Base-by-base conservation (phyloP, 2,329 filamentous ascomycete species). In the Dactylonectria estremocensis region DNA sequence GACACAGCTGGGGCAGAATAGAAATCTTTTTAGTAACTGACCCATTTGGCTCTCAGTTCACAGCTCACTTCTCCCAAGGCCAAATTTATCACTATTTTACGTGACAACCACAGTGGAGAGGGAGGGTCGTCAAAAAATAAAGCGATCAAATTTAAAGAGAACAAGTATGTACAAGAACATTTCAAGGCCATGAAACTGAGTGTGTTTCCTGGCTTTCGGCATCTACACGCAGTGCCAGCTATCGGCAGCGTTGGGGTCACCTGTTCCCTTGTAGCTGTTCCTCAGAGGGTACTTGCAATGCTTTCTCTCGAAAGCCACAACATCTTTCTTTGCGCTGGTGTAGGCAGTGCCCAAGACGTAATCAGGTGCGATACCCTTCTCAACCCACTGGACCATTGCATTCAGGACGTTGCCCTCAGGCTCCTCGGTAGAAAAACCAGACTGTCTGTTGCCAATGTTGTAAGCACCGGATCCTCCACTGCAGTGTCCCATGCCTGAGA, bases 401-500 rank as follows among this genome's bases (percentile, higher is more conserved):
- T 83, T 79, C 5, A 87, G 75, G 0, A 86, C 78, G 35, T 87
- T 88, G 35, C 82, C 74, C 11, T 80, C 74, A 0, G 80, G 77
- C n/a, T 84, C 73, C 1, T 72, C 67, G 14, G 71, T 71, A 2
- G 73, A 61, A 1, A 69, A 35, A 8, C 35, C 37, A 55, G 14
- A 68, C 66, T 2, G 71, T 71, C 54, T 78, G 72, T 68, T 71
- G 0, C 79, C 78, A 1, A 81, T 56, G 6, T 70, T 69, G 70
- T 74, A 80, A 0, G 85, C 85, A 1, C 86, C 86, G 10, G 76
- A 76, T 10, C 87, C 87, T 9, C 68, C 54, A 31, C 68, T 61
- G 72, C 86, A 89, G 77, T 88, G 86, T 13, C 82, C 81, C 20
- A 61, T 86, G 1, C 87, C 87, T 0, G 86, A 85, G 33, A 89